Base-by-base conservation (phyloP, 2,329 filamentous ascomycete genomes). In the Arthrobotrys entomopaga region DNA sequence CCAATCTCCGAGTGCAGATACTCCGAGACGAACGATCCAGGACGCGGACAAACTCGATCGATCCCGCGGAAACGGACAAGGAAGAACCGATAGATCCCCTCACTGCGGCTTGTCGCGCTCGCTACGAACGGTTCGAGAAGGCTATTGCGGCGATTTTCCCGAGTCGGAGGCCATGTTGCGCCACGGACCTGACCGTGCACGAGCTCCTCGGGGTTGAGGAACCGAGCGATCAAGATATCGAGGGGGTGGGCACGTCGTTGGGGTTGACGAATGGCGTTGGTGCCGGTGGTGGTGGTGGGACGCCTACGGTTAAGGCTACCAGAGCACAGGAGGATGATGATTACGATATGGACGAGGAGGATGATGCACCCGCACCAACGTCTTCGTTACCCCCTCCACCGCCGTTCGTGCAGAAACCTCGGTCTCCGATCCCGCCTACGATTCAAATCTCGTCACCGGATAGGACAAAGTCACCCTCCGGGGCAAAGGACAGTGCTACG, bases 271-370 rank as follows among this genome's bases (percentile, higher is more conserved):
- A 65, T 42, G 76, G 77, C 52, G 76, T 64, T 52, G 54, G 72
- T 54, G 38, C 24, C 29, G 74, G 67, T 49, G 66, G 66, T 53
- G 29, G 73, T 48, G 66, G 66, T 53, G 34, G 75, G 38, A 73
- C 70, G 20, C 75, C 77, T 40, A 61, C 71, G 42, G 69, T 72
- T 50, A 77, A 69, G 46, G 74, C 74, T 59, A 74, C 63, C 49
- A 69, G 85, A 79, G 93, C 97, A 69, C 90, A 94, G 48, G 90
- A 92, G 15, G 87, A 90, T 8, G 90, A 91, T 6, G 89, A 90
- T 15, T 89, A 88, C 50, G 87, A 89, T 16, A 86, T 87, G 1
- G 84, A 87, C 24, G 84, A 85, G 34, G 88, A 88, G 26, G 86
- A 87, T 7, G 86, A 87, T 34, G 85, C 85, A 29, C 82, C 84